Evolutionary conservation across 2,329 filamentous ascomycete genomes (phyloP).

Genomic region (Aureobasidium subglaciale): DNA sequence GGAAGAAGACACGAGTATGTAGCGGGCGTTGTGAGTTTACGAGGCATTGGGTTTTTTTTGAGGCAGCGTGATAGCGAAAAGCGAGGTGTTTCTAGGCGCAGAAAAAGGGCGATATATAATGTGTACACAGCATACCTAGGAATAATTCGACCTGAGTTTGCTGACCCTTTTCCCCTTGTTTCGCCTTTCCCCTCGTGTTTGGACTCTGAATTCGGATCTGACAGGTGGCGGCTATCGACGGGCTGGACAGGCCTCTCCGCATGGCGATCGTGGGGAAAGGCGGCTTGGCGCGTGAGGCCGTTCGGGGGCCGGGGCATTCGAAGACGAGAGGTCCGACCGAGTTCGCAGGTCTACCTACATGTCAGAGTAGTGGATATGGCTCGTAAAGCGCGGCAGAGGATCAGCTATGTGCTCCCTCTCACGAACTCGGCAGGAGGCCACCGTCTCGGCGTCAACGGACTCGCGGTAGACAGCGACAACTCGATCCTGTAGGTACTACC

Average conservation of each 20-base stretch:
- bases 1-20: not conserved
- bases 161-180: no score
- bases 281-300: not conserved
- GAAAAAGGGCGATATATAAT: not conserved
- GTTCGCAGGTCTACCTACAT: not conserved
- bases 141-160: not conserved
- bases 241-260: not conserved
- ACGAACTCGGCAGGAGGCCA: conserved; percentile 75
- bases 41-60: not conserved
- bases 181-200: not conserved
- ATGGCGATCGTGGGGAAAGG: not conserved
- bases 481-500: conserved; percentile 67
- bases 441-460: conserved; percentile 86
- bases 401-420: conserved; percentile 59
- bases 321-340: not conserved
- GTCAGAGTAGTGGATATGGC: conserved; percentile 32
- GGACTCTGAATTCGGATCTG: not conserved
- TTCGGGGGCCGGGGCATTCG: not conserved
- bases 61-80: not conserved
- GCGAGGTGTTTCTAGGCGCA: not conserved
- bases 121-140: not conserved
- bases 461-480: conserved; percentile 76
- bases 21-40: not conserved
- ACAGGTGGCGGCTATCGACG: not conserved
- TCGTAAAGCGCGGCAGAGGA: conserved; percentile 46